Base-by-base conservation (phyloP, 768 basidiomycete genomes). In the Pulveroboletus ravenelii region DNA sequence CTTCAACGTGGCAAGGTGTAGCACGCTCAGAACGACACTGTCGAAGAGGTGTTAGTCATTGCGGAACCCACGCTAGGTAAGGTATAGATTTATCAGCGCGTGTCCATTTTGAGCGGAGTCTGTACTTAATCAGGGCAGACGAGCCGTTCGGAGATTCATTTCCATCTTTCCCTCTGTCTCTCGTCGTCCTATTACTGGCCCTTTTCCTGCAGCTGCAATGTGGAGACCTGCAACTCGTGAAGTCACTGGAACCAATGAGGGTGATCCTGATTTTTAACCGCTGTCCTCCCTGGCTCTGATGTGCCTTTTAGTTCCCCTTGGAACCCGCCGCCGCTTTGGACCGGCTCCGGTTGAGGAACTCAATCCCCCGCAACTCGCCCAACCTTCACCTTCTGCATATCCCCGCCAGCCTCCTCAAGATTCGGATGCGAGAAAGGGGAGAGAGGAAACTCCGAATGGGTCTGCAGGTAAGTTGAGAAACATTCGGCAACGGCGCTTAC, bases 241-340 rank as follows among this genome's bases (percentile, higher is more conserved):
- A 71, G 87, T 93, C 27, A 89, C 89, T 35, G 93, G 93, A 50
- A 94, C 93, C 18, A 96, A 96, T 60, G 93, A 95, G 40, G 87
- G 92, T 89, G 35, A 61, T 81, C 71, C 30, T 39, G n/a, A n/a
- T 41, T 17, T 0, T 47, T 36, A 35, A 37, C 50, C 45, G 15
- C 32, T 39, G 35, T 39, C 55, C 37, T 51, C 37, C n/a, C 17
- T 17, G 30, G 38, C 53, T 52, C 31, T 55, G n/a, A 63, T 53
- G 51, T 61, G 10, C 46, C 48, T 41, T 57, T 56, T 55, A 84
- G 86, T 82, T 59, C 93, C 93, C 1, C 80, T 96, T 51, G 91
- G 89, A 45, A 79, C 83, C 61, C 86, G 89, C 63, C 88, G 93
- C 64, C 86, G 93, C 48, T 96, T 96, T 72, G 93, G 93, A 45